Base-by-base conservation (phyloP, 345 rosid species). In the Laguncularia racemosa region DNA sequence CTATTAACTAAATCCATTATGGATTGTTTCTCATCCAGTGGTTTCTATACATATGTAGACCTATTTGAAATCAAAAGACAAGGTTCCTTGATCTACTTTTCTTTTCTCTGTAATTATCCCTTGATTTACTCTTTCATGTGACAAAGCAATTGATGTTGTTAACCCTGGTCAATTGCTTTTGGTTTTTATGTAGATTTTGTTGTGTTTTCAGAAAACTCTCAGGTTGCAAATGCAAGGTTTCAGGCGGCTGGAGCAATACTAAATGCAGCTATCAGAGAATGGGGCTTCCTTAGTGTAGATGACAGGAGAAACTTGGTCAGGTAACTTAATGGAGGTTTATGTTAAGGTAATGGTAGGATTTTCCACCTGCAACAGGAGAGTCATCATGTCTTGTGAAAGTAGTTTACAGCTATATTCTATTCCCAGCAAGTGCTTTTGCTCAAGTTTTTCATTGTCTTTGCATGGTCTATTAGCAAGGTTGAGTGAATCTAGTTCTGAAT, bases 161-260 rank as follows among this genome's bases (percentile, higher is more conserved):
- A 33, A 33, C 11, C 7, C 9, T 33, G 9, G 40, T 33, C 40
- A 33, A 33, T 4, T 33, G 40, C 40, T 33, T 33, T 33, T 33
- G 11, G 40, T 33, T 33, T 26, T 60, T 56, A 51, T 50, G 43
- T 59, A 48, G 18, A 23, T 60, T 21, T 12, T 61, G 43, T 55
- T 60, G 46, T 71, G 3, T 67, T 49, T 78, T 19, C 76, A 93
- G 97, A 89, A 68, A 87, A 93, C 70, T 89, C 99, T 70, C 95
- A 85, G 78, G 78, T 93, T 54, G 81, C 96, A 66, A 79, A 68
- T 70, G 99, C 99, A 52, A 87, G 96, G 71, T 89, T 93, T 77
- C 96, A 93, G 77, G 97, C 97, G 38, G 96, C 92, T 67, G 91
- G 90, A 46, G 96, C 95, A 57, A 82, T 93, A 66, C 91, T 85